phyloP scores from a whole-genome alignment of 805 yeast genomes.

The Crinitomyces ghanaensis region DNA sequence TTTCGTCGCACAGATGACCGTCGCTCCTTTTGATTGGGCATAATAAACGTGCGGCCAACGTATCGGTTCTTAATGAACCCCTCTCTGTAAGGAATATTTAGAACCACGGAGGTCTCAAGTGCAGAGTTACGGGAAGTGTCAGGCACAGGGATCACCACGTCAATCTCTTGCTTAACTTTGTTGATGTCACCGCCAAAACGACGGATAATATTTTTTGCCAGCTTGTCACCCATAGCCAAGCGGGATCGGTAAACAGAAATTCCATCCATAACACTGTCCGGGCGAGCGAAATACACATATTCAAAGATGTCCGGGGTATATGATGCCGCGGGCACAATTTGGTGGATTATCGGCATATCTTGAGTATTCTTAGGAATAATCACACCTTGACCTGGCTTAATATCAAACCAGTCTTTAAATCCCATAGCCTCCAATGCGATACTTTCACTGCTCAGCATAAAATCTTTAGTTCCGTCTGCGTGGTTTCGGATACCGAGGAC shows the following conservation, averaged over 20 bases:
- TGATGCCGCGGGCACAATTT: slow-evolving; percentile 64
- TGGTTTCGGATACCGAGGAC: slow-evolving; percentile 71
- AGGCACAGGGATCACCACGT: slow-evolving; percentile 96
- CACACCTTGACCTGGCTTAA: slow-evolving; percentile 93
- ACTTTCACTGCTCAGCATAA: slow-evolving; percentile 91
- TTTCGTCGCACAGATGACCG: slow-evolving; percentile 88
- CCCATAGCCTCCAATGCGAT: slow-evolving; percentile 92
- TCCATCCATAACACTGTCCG: slow-evolving; percentile 95
- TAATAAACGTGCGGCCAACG: slow-evolving; percentile 94
- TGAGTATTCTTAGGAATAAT: slow-evolving; percentile 70
- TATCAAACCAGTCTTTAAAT: slow-evolving; percentile 65
- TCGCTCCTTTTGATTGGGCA: slow-evolving; percentile 96
- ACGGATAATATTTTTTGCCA: slow-evolving; percentile 57
- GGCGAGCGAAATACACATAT: slow-evolving; percentile 96
- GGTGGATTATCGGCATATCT: slow-evolving; percentile 72
- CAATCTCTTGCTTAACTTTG: slow-evolving; percentile 48
- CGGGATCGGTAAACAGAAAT: slow-evolving; percentile 89
- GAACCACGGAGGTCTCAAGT: slow-evolving; percentile 73
- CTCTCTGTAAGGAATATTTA: slow-evolving; percentile 81
- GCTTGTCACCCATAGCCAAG: slow-evolving; percentile 83
- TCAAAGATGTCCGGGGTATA: slow-evolving; percentile 96
- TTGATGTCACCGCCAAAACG: slow-evolving; percentile 32
- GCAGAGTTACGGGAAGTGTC: slow-evolving; percentile 97
- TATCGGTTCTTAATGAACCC: slow-evolving; percentile 95
- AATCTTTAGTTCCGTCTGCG: slow-evolving; percentile 62